Evolutionary conservation across 208 protist species (phyloP).

Genomic region (Crithidia sp.): DNA sequence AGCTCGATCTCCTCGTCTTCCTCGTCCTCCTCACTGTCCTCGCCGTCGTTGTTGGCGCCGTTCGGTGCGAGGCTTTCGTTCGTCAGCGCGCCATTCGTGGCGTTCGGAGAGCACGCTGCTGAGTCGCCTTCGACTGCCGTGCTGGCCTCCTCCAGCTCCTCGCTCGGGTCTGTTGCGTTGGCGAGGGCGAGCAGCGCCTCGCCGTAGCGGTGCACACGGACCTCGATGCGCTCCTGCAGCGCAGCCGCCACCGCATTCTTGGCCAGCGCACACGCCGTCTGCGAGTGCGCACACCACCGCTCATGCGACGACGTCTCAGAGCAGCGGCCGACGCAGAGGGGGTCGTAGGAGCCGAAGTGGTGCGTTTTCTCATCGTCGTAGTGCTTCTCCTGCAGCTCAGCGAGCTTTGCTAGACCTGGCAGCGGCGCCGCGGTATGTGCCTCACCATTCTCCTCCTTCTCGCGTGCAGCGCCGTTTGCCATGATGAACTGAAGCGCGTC

Average conservation of each 20-base stretch:
- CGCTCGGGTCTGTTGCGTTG: not conserved
- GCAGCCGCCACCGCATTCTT: slow-evolving; percentile 17
- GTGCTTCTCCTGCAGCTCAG: slow-evolving; percentile 24
- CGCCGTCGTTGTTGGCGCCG: not conserved
- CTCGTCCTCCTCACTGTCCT: slow-evolving; percentile 16
- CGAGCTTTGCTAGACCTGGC: slow-evolving; percentile 21
- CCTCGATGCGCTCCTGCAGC: slow-evolving; percentile 20
- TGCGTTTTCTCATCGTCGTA: not conserved
- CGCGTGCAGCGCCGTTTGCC: slow-evolving; percentile 6
- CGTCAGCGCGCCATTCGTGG: too few species aligned
- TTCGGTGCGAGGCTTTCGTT: not conserved
- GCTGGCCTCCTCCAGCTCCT: slow-evolving; percentile 7
- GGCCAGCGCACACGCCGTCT: slow-evolving; percentile 27
- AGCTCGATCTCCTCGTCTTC: slow-evolving; percentile 26
- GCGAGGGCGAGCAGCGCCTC: slow-evolving; percentile 26
- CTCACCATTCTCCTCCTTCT: not conserved
- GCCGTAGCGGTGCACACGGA: slow-evolving; percentile 26
- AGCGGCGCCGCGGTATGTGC: not conserved
- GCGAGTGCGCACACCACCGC: slow-evolving; percentile 26
- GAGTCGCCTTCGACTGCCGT: slow-evolving; percentile 13
- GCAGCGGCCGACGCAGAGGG: slow-evolving; percentile 10
- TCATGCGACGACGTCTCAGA: slow-evolving; percentile 14
- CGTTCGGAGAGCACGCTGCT: not conserved
- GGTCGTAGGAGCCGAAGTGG: slow-evolving; percentile 18
- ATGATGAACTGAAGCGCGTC: slow-evolving; percentile 30